Conservation (phyloP, 345 rosid species). For the Gossypium ekmanianum region DNA sequence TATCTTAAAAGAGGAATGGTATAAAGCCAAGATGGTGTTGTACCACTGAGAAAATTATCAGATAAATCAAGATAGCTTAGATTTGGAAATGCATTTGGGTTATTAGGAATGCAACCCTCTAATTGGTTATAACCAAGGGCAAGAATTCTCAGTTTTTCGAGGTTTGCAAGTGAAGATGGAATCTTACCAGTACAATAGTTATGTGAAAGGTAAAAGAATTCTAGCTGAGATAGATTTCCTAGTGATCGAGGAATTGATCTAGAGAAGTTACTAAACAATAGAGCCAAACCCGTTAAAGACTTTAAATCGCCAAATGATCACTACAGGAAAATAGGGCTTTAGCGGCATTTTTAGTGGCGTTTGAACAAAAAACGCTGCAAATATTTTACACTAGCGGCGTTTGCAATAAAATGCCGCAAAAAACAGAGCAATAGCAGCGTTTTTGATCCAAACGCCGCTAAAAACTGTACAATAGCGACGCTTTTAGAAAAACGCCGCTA, state of each 20-base stretch:
- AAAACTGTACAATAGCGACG: too few relatives aligned
- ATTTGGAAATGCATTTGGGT: background rate
- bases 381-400: too few relatives aligned
- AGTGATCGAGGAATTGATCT: background rate
- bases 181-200: background rate
- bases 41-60: background rate
- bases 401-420: too few relatives aligned
- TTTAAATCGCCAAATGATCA: background rate
- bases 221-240: background rate
- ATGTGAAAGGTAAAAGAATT: background rate
- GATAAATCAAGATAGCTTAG: background rate
- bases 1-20: background rate
- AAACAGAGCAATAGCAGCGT: too few relatives aligned
- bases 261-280: background rate
- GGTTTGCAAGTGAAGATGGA: conserved; percentile 8
- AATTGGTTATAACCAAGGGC: background rate
- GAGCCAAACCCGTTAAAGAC: background rate
- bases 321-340: too few relatives aligned
- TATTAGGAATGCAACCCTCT: background rate
- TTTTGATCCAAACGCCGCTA: too few relatives aligned
- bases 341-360: too few relatives aligned
- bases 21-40: conserved; percentile 3
- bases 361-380: too few relatives aligned
- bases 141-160: background rate
- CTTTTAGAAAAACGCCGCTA: too few relatives aligned